Percentiles rank a stretch among this genome's conserved stretches.
Conservation (phyloP, 495 filamentous ascomycete genomes). For the Mycothermus thermophilus region DNA sequence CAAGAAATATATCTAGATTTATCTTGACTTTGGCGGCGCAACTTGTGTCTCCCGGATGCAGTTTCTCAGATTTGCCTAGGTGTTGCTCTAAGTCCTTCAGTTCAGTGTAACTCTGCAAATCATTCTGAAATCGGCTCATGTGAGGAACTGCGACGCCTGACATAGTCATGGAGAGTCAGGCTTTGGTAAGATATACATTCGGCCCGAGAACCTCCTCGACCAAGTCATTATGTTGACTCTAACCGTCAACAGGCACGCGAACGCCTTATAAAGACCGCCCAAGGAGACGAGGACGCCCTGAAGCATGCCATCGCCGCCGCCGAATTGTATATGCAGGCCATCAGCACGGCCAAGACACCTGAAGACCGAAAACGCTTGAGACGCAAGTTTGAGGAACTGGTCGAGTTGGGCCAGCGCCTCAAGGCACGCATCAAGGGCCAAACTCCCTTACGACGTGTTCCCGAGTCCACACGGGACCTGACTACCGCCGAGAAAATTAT, state of each 20-base stretch:
- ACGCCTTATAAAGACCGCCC: constrained; percentile 36
- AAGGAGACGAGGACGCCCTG: constrained; percentile 54
- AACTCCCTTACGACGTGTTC: too few species aligned
- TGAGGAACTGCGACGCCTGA: too few species aligned
- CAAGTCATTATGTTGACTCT: too few species aligned
- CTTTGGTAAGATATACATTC: constrained; percentile 12
- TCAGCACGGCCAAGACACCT: constrained; percentile 35
- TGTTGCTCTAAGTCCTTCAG: too few species aligned
- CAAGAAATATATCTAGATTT: too few species aligned
- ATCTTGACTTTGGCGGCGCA: too few species aligned
- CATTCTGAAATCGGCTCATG: too few species aligned
- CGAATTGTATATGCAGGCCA: constrained; percentile 65
- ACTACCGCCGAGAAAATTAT: constrained; percentile 66
- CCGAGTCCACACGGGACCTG: constrained; percentile 47
- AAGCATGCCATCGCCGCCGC: constrained; percentile 57
- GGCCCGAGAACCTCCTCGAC: too few species aligned
- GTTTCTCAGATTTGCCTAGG: too few species aligned
- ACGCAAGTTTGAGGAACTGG: constrained; percentile 49
- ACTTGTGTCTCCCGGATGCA: too few species aligned
- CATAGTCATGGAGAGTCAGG: too few species aligned
- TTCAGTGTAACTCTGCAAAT: too few species aligned
- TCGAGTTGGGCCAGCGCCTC: constrained; percentile 57
- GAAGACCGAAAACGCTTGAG: constrained; percentile 47
- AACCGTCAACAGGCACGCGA: constrained; percentile 48
- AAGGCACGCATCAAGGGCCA: constrained; percentile 34